phyloP scores from a whole-genome alignment of 495 filamentous ascomycete species.

The Penicillium longicatenatum region DNA sequence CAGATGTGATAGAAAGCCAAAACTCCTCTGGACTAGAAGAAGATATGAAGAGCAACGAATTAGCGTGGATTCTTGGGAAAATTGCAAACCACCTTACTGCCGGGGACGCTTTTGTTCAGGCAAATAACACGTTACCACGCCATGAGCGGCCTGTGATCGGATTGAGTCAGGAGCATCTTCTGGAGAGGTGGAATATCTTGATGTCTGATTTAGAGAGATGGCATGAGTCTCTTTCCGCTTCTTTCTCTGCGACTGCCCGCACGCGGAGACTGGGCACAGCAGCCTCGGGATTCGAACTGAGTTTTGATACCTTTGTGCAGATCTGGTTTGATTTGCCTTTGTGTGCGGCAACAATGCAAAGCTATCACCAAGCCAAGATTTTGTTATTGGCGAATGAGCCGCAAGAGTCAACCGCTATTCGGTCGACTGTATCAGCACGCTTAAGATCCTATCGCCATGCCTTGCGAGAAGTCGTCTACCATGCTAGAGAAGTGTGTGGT shows the following conservation, averaged over 20 bases:
- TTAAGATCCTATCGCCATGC: slow-evolving; percentile 24
- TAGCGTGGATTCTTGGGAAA: slow-evolving; percentile 27
- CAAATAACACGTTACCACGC: slow-evolving; percentile 14
- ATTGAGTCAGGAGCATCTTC: slow-evolving; percentile 19
- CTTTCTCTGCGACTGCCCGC: slow-evolving; percentile 13
- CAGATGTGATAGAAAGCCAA: slow-evolving; percentile 7
- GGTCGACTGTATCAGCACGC: slow-evolving; percentile 26
- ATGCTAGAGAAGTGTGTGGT: slow-evolving; percentile 25
- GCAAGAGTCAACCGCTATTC: slow-evolving; percentile 31
- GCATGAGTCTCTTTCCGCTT: slow-evolving; percentile 18
- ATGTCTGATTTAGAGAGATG: slow-evolving; percentile 20
- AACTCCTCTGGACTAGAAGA: slow-evolving; percentile 16
- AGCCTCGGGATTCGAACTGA: neutral
- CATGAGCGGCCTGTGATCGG: slow-evolving; percentile 15
- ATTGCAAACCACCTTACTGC: slow-evolving; percentile 23
- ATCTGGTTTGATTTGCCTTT: slow-evolving; percentile 27
- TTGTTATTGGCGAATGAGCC: slow-evolving; percentile 23
- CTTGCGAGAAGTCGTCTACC: slow-evolving; percentile 11
- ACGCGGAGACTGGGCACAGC: slow-evolving; percentile 2
- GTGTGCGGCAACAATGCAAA: slow-evolving; percentile 28
- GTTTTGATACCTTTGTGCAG: slow-evolving; percentile 18
- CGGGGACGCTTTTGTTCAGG: slow-evolving; percentile 16
- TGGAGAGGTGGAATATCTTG: slow-evolving; percentile 21
- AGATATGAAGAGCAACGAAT: slow-evolving; percentile 22
- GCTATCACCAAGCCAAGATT: slow-evolving; percentile 24